Conservation (phyloP, 2,329 filamentous ascomycete species). For the Diplodia sapinea region DNA sequence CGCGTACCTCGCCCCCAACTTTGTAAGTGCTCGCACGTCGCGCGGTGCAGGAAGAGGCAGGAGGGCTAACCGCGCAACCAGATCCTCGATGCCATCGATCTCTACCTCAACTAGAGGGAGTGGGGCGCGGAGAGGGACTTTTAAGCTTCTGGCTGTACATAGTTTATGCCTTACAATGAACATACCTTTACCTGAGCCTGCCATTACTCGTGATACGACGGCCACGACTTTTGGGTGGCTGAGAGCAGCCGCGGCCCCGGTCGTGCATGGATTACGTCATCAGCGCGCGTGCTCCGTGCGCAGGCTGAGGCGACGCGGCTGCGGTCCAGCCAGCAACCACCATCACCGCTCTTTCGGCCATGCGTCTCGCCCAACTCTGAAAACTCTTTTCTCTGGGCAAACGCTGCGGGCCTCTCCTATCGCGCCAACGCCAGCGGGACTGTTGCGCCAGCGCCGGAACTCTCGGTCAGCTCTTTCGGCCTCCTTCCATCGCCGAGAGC, state of each 20-base stretch:
- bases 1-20: slow-evolving; percentile 64
- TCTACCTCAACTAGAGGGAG: slow-evolving; percentile 11
- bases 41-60: neutral
- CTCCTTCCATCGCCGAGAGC: neutral
- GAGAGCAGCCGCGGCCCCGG: slow-evolving; percentile 1
- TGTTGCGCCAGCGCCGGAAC: neutral
- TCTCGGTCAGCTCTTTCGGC: neutral
- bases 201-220: slow-evolving; percentile 26
- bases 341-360: slow-evolving; percentile 23
- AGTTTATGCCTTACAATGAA: slow-evolving; percentile 21
- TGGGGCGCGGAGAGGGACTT: neutral
- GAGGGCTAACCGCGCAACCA: neutral
- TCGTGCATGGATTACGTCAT: slow-evolving; percentile 20
- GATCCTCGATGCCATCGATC: slow-evolving; percentile 22
- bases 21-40: slow-evolving; percentile 49
- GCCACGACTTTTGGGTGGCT: slow-evolving; percentile 23
- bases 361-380: slow-evolving; percentile 3
- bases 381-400: slow-evolving; percentile 8
- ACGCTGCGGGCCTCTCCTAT: neutral
- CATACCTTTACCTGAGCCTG: neutral
- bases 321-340: neutral
- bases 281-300: neutral
- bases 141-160: slow-evolving; percentile 13
- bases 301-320: slow-evolving; percentile 14
- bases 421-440: neutral